These are phyloP conservation scores for Russula griseocarnosa DNA, from an alignment of 768 basidiomycete species.

Conservation along the genomic window DNA sequence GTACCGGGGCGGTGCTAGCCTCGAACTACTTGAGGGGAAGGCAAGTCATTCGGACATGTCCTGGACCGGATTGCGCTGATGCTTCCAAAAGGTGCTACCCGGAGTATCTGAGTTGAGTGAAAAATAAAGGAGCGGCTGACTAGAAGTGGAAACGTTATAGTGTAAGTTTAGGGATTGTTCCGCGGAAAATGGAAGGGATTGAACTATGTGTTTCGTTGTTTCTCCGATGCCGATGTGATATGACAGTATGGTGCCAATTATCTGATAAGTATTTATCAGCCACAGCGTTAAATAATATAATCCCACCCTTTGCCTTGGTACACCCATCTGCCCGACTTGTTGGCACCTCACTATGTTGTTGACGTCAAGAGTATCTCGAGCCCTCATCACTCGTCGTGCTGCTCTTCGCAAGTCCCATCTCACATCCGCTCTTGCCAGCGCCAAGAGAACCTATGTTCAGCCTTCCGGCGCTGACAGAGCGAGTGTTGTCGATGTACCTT, in stretches of 20 bases:
- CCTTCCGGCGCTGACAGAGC: constrained; percentile 81
- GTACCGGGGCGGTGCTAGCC: constrained; percentile 92
- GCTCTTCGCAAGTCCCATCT: constrained; percentile 34
- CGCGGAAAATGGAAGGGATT: neutral
- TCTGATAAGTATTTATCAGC: constrained; percentile 26
- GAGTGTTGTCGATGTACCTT: constrained; percentile 76
- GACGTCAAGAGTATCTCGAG: constrained; percentile 52
- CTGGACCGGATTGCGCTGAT: constrained; percentile 26
- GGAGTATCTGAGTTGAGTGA: constrained; percentile 89
- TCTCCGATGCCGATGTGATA: neutral
- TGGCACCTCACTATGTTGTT: constrained; percentile 47
- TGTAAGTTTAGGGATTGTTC: constrained; percentile 5
- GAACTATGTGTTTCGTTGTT: neutral
- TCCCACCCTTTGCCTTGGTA: neutral
- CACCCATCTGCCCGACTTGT: neutral
- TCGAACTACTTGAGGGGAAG: constrained; percentile 98
- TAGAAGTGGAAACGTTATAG: constrained; percentile 9
- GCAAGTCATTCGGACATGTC: constrained; percentile 40
- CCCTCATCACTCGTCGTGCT: constrained; percentile 29
- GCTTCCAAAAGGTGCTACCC: constrained; percentile 61
- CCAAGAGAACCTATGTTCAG: constrained; percentile 64
- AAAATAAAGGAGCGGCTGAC: constrained; percentile 45
- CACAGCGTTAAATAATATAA: neutral
- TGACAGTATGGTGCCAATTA: constrained; percentile 4
- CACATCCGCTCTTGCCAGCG: constrained; percentile 17